Evolutionary conservation across 352 stramenopile species (phyloP).

Genomic region (Phytophthora pistaciae): DNA sequence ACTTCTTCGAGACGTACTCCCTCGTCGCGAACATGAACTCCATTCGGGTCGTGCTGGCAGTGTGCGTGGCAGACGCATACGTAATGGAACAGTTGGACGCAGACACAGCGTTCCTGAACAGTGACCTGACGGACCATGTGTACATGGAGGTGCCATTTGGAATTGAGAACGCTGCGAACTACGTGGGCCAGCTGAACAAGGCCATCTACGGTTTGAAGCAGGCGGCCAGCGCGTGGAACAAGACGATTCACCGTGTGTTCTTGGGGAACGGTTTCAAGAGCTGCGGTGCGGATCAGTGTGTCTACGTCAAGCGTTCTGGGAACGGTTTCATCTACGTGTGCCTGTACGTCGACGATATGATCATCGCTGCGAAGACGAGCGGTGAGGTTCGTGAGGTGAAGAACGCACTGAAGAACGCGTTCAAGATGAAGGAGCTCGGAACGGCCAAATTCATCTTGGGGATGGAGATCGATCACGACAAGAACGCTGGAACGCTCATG

Average conservation of each 20-base stretch:
- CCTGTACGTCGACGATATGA: neutral
- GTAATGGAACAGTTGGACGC: conserved; percentile 42
- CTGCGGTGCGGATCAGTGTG: neutral
- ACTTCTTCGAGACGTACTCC: conserved; percentile 37
- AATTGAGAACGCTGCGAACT: neutral
- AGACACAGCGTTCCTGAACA: conserved; percentile 45
- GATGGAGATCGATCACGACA: conserved; percentile 5
- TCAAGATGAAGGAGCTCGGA: conserved; percentile 6
- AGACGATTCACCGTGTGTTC: conserved; percentile 3
- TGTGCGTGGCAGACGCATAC: conserved; percentile 17
- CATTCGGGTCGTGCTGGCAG: conserved; percentile 30
- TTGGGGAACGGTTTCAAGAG: conserved; percentile 6
- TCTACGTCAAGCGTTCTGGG: neutral
- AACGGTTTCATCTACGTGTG: neutral
- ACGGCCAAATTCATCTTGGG: conserved; percentile 2
- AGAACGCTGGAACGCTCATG: conserved; percentile 1
- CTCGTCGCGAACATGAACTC: conserved; percentile 47
- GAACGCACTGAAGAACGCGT: conserved; percentile 1
- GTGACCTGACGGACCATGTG: conserved; percentile 4
- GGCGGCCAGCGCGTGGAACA: conserved; percentile 1
- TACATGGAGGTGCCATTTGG: conserved; percentile 18
- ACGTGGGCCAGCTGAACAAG: neutral
- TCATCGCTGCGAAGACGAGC: neutral
- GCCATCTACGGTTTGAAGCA: conserved; percentile 5
- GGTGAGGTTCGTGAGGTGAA: conserved; percentile 6